Evolutionary conservation across 2,329 filamentous ascomycete genomes (phyloP).

Genomic region (Exophiala viscosa): DNA sequence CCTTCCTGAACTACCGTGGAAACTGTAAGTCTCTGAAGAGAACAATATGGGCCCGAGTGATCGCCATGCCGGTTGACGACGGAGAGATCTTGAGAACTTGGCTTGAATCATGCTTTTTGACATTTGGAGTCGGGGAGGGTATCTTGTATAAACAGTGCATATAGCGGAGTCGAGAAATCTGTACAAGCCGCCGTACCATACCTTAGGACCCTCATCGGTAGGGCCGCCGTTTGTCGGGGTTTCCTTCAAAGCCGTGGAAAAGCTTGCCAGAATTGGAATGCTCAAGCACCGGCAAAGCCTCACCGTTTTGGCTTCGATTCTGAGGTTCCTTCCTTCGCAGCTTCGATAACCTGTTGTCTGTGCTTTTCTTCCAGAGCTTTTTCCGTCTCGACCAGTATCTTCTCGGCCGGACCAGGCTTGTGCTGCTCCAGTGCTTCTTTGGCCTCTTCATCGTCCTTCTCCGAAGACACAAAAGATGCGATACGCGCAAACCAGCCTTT

Average conservation of each 20-base stretch:
- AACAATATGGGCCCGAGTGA: slow-evolving; percentile 25
- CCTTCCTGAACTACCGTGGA: too few relatives aligned
- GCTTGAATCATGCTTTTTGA: slow-evolving; percentile 8
- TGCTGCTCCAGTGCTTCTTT: slow-evolving; percentile 31
- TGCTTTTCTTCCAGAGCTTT: slow-evolving; percentile 30
- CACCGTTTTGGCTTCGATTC: slow-evolving; percentile 7
- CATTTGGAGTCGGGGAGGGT: slow-evolving; percentile 2
- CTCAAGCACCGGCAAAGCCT: background rate
- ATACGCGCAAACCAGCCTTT: slow-evolving; percentile 35
- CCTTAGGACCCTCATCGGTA: too few relatives aligned
- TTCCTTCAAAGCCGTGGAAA: too few relatives aligned
- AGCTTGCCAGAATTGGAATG: slow-evolving; percentile 6
- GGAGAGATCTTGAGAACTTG: slow-evolving; percentile 43
- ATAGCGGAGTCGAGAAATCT: too few relatives aligned
- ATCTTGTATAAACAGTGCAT: background rate
- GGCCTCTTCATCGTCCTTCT: slow-evolving; percentile 33
- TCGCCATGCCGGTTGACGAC: slow-evolving; percentile 37
- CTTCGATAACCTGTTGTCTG: slow-evolving; percentile 27
- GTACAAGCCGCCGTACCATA: too few relatives aligned
- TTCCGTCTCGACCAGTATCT: slow-evolving; percentile 31
- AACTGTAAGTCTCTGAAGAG: too few relatives aligned
- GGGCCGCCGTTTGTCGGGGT: too few relatives aligned
- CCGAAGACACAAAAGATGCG: slow-evolving; percentile 33
- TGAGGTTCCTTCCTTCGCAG: background rate
- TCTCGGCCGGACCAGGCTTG: slow-evolving; percentile 27